phyloP scores from a whole-genome alignment of 148 eudicot genomes.

The Rhododendron mucronatum region DNA sequence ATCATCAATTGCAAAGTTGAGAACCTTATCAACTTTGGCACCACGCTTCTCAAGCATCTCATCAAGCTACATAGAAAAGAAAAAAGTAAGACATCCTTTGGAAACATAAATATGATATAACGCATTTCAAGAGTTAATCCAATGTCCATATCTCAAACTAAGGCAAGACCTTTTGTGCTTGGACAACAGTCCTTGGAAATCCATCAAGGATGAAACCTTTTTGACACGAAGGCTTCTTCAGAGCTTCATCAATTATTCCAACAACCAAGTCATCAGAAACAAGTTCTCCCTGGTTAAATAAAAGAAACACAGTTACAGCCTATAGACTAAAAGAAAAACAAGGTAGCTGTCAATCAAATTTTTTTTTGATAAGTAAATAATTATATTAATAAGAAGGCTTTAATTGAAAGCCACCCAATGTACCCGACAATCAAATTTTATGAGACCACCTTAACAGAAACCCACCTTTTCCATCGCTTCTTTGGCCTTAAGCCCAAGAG shows the following conservation, averaged over 20 bases:
- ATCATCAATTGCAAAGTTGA: conserved; percentile 79
- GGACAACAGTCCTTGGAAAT: conserved; percentile 91
- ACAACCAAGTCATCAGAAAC: conserved; percentile 96
- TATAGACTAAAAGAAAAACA: not conserved
- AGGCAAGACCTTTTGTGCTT: conserved; percentile 77
- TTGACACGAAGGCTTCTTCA: conserved; percentile 87
- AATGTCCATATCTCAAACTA: not conserved
- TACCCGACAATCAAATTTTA: not conserved
- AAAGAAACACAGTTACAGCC: not conserved
- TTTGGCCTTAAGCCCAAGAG: conserved; percentile 89
- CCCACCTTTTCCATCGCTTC: conserved; percentile 91
- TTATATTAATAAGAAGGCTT: no score
- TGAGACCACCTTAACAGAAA: not conserved
- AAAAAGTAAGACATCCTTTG: not conserved
- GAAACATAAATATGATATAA: not conserved
- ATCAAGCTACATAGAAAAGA: conserved; percentile 46
- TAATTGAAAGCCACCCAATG: not conserved
- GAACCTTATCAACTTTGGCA: conserved; percentile 64
- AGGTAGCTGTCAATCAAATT: not conserved
- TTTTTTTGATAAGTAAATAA: no score
- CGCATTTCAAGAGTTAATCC: not conserved
- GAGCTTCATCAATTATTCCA: conserved; percentile 88
- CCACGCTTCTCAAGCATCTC: conserved; percentile 80
- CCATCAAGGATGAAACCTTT: conserved; percentile 98
- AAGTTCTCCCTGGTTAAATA: conserved; percentile 67